Conservation (phyloP, 352 stramenopile genomes). For the Phytopythium helicoides region DNA sequence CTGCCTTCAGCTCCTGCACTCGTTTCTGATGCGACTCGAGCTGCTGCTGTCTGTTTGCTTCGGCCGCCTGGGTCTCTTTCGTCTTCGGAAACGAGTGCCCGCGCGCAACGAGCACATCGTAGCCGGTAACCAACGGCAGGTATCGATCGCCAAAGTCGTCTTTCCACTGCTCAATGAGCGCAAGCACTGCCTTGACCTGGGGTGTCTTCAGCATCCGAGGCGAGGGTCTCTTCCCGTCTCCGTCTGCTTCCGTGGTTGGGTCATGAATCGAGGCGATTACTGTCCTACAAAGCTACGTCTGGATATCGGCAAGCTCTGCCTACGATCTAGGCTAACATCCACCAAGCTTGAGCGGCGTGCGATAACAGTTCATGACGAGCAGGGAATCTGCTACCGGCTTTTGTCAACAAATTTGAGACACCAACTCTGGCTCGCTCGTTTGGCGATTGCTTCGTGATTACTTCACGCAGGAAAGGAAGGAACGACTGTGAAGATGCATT, state of each 20-base stretch:
- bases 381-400: too few relatives aligned
- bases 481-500: too few relatives aligned
- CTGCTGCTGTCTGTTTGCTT: conserved; percentile 13
- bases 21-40: conserved; percentile 21
- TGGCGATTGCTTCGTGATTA: too few relatives aligned
- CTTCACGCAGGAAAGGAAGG: too few relatives aligned
- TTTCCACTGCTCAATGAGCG: conserved; percentile 60
- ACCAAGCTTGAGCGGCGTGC: too few relatives aligned
- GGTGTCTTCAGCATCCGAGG: conserved; percentile 6
- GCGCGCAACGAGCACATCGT: conserved; percentile 38
- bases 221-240: conserved; percentile 3
- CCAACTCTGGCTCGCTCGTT: too few relatives aligned
- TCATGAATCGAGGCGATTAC: too few relatives aligned
- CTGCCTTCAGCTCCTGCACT: conserved; percentile 22
- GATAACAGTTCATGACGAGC: too few relatives aligned
- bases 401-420: too few relatives aligned
- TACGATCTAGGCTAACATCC: too few relatives aligned
- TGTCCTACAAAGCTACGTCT: conserved; percentile 29
- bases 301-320: conserved; percentile 32
- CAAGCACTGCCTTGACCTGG: conserved; percentile 31
- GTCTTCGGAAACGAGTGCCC: conserved; percentile 53
- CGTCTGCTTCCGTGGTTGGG: conserved; percentile 34
- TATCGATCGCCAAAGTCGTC: conserved; percentile 57
- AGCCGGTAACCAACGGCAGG: conserved; percentile 46
- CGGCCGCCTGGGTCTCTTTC: background rate